Percentiles rank a stretch among this genome's conserved stretches.
Evolutionary conservation across 225 moss, liverwort and hornwort genomes (phyloP).

Genomic region (Antitrichia curtipendula): DNA sequence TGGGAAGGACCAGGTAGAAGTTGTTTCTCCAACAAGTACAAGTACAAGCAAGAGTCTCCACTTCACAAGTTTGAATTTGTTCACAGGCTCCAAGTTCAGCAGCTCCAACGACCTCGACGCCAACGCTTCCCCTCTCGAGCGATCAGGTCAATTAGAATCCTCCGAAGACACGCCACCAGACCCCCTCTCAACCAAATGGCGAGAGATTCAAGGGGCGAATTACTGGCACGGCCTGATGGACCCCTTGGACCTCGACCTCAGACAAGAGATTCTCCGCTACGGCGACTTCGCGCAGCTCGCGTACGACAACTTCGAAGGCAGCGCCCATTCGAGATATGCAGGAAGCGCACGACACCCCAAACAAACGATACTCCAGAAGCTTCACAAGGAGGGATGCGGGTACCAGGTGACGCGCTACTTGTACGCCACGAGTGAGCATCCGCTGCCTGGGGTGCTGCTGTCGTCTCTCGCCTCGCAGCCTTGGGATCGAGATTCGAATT

Average conservation of each 20-base stretch:
- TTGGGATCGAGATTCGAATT: slow-evolving; percentile 51
- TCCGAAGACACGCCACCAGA: background rate
- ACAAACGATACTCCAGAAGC: background rate
- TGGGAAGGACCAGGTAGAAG: background rate
- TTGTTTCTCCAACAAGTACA: background rate
- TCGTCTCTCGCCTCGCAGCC: background rate
- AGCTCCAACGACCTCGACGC: slow-evolving; percentile 6
- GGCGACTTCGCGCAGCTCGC: slow-evolving; percentile 51
- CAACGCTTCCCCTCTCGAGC: background rate
- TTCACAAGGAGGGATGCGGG: slow-evolving; percentile 13
- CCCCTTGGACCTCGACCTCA: slow-evolving; percentile 34
- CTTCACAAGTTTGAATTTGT: slow-evolving; percentile 33
- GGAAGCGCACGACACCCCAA: slow-evolving; percentile 43
- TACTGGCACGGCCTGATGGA: slow-evolving; percentile 40
- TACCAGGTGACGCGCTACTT: slow-evolving; percentile 44
- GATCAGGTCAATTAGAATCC: background rate
- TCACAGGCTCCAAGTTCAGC: slow-evolving; percentile 20
- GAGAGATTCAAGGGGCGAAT: slow-evolving; percentile 33
- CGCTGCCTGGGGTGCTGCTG: slow-evolving; percentile 10
- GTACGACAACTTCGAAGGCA: slow-evolving; percentile 46
- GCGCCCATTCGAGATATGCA: slow-evolving; percentile 21
- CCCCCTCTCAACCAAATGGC: slow-evolving; percentile 24
- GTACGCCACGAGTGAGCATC: slow-evolving; percentile 26
- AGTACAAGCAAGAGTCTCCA: slow-evolving; percentile 19
- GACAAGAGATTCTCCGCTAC: slow-evolving; percentile 47